These are phyloP conservation scores for Gymnopus androsaceus DNA, from an alignment of 1,284 basidiomycete species.

Conservation along the genomic window DNA sequence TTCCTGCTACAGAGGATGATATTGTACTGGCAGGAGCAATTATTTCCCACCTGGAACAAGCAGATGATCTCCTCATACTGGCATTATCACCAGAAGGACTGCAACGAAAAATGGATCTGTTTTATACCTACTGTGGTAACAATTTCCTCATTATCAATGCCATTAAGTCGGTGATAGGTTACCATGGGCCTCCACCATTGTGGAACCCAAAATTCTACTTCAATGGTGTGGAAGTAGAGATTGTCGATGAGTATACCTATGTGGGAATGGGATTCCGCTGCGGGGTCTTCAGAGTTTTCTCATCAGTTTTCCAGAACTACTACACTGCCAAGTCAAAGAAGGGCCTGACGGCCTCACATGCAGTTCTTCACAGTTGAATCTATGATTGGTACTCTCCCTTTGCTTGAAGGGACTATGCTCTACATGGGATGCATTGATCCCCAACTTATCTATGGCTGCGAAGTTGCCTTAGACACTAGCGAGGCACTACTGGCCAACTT, in stretches of 20 bases:
- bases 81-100: constrained; percentile 8
- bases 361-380: constrained; percentile 11
- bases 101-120: constrained; percentile 9
- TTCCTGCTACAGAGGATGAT: not conserved
- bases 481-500: too few species aligned
- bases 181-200: not conserved
- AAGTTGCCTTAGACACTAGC: too few species aligned
- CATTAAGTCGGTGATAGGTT: not conserved
- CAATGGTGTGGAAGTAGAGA: not conserved
- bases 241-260: constrained; percentile 1
- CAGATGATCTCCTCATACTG: too few species aligned
- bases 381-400: constrained; percentile 10
- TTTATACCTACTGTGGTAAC: not conserved
- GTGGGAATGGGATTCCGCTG: not conserved
- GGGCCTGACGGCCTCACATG: not conserved
- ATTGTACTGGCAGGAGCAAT: not conserved
- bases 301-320: not conserved
- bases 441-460: too few species aligned
- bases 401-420: constrained; percentile 3
- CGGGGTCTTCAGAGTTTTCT: not conserved
- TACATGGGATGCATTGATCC: constrained; percentile 8
- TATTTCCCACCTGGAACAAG: constrained; percentile 6
- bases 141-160: constrained; percentile 5
- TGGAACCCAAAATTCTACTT: not conserved
- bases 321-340: constrained; percentile 1